Percentiles rank a stretch among this genome's conserved stretches.
These are phyloP conservation scores for Cyclotella sp. DNA, from an alignment of 108 stramenopile genomes.

Conservation along the genomic window DNA sequence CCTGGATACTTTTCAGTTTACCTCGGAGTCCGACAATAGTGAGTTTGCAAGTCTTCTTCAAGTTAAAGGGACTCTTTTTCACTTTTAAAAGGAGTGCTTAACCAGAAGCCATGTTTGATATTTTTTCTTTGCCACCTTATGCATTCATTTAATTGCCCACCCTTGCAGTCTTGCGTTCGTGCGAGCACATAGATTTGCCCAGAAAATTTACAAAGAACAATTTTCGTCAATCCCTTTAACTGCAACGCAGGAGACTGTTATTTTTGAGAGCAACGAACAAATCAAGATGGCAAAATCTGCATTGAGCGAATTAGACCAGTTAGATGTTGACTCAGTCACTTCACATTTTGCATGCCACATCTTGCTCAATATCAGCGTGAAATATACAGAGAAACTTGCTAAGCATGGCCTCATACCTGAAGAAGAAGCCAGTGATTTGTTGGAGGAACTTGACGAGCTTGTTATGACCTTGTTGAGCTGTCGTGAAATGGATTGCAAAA, in stretches of 20 bases:
- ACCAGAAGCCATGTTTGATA: no score
- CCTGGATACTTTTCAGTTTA: slow-evolving; percentile 6
- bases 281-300: slow-evolving; percentile 34
- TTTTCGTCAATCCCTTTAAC: background rate
- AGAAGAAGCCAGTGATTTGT: slow-evolving; percentile 20
- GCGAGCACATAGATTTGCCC: slow-evolving; percentile 18
- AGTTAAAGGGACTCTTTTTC: no score
- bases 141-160: background rate
- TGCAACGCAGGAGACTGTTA: background rate
- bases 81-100: no score
- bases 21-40: background rate
- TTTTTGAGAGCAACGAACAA: slow-evolving; percentile 8
- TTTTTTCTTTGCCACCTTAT: background rate
- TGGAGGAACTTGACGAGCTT: slow-evolving; percentile 19
- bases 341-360: slow-evolving; percentile 69
- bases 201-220: slow-evolving; percentile 13
- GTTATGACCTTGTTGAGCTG: slow-evolving; percentile 6
- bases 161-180: slow-evolving; percentile 14
- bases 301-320: slow-evolving; percentile 43
- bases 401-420: slow-evolving; percentile 27
- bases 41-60: background rate
- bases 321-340: slow-evolving; percentile 40
- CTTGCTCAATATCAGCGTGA: slow-evolving; percentile 51
- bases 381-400: slow-evolving; percentile 54
- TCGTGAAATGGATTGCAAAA: background rate